Percentiles rank a stretch among this genome's conserved stretches.
phyloP scores from a whole-genome alignment of 140 eudicot genomes.

The Eryngium alpinum region DNA sequence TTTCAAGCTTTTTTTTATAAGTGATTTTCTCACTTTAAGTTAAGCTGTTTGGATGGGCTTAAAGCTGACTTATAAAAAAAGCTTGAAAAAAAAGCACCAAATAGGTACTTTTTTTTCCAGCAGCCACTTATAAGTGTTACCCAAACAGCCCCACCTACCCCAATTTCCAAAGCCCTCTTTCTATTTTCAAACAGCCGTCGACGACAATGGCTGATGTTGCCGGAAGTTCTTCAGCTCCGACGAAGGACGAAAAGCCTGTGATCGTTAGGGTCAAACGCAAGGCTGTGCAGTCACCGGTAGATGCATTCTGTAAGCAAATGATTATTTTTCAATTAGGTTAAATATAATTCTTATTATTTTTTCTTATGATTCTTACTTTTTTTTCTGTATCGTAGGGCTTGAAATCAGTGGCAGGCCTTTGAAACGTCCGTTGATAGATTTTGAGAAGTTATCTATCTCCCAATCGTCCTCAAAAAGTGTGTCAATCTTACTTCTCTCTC shows the following conservation, averaged over 20 bases:
- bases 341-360: no score
- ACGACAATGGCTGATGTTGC: constrained; percentile 24
- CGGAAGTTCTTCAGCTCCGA: constrained; percentile 32
- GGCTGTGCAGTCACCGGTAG: constrained; percentile 64
- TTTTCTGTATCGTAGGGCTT: constrained; percentile 51
- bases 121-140: no score
- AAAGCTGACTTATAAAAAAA: no score
- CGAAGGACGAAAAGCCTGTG: constrained; percentile 45
- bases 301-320: constrained; percentile 63
- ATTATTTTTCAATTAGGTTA: no score
- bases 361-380: not conserved
- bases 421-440: constrained; percentile 80
- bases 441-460: constrained; percentile 61
- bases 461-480: constrained; percentile 47
- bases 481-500: not conserved
- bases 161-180: not conserved
- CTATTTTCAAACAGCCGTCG: not conserved
- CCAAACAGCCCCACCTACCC: no score
- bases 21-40: no score
- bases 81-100: no score
- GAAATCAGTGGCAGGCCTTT: constrained; percentile 79
- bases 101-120: no score
- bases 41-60: no score
- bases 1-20: no score
- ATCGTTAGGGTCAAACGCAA: constrained; percentile 88